Evolutionary conservation across 192 early-diverging fungal genomes (phyloP).

Genomic region (Backusella westeae): DNA sequence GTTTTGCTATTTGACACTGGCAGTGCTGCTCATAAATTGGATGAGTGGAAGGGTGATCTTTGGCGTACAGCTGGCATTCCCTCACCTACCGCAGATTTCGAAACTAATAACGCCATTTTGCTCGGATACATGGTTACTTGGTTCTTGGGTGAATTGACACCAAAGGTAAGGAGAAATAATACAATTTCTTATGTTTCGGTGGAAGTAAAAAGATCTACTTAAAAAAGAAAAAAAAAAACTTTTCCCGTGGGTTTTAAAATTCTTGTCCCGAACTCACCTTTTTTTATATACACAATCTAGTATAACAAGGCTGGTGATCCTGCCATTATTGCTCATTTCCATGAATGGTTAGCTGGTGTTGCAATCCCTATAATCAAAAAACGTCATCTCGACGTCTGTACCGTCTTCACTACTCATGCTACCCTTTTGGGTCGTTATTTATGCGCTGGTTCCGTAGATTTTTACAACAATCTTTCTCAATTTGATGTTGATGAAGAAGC

Average conservation of each 20-base stretch:
- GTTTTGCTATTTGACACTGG: slow-evolving; percentile 91
- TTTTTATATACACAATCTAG: slow-evolving; percentile 26
- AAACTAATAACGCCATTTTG: slow-evolving; percentile 93
- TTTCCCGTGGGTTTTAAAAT: slow-evolving; percentile 6
- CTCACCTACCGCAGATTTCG: slow-evolving; percentile 84
- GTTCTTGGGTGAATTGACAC: slow-evolving; percentile 78
- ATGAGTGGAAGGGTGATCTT: slow-evolving; percentile 97
- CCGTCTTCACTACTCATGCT: slow-evolving; percentile 96
- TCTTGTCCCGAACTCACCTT: background rate
- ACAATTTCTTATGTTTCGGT: slow-evolving; percentile 3
- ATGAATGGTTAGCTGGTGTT: slow-evolving; percentile 96
- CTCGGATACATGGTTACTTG: slow-evolving; percentile 94
- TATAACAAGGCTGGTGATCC: slow-evolving; percentile 38
- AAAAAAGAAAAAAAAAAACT: background rate
- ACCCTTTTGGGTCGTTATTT: slow-evolving; percentile 94
- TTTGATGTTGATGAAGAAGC: slow-evolving; percentile 98
- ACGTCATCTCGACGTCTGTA: slow-evolving; percentile 83
- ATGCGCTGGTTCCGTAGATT: slow-evolving; percentile 93
- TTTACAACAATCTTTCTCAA: slow-evolving; percentile 91
- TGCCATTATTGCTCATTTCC: slow-evolving; percentile 94
- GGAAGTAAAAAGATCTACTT: background rate
- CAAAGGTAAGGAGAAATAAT: slow-evolving; percentile 29
- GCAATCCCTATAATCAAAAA: slow-evolving; percentile 86
- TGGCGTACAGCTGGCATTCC: slow-evolving; percentile 90
- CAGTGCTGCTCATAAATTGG: slow-evolving; percentile 71